A percentile compares a stretch with the other conserved stretches of the same genome.
Evolutionary conservation across 345 rosid species (phyloP).

Genomic region (Hibiscus trionum): DNA sequence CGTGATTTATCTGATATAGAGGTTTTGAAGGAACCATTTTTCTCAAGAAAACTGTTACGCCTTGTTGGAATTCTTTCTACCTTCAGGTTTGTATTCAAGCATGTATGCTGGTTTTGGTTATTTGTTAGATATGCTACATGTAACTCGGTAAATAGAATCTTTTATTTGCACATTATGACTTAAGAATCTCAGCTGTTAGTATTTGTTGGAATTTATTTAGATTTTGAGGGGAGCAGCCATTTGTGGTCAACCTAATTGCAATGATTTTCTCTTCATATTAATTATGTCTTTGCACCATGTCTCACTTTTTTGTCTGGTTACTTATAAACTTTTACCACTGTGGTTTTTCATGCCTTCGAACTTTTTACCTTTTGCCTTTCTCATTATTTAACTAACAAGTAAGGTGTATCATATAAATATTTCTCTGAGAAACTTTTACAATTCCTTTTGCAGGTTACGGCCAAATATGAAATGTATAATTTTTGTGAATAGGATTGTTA

Average conservation of each 20-base stretch:
- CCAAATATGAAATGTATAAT: constrained; percentile 77
- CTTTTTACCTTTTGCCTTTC: background rate
- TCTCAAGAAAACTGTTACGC: constrained; percentile 66
- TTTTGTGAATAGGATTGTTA: constrained; percentile 84
- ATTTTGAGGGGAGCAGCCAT: too few species aligned
- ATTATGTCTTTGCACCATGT: too few species aligned
- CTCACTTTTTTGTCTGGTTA: background rate
- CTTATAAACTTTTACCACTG: background rate
- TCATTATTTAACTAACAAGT: background rate
- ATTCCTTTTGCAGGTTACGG: constrained; percentile 52
- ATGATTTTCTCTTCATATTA: too few species aligned
- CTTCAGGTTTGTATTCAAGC: constrained; percentile 62
- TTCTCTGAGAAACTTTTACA: constrained; percentile 15
- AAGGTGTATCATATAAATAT: background rate
- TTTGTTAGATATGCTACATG: background rate
- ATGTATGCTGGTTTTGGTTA: background rate
- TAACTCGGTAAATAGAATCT: background rate
- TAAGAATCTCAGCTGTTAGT: too few species aligned
- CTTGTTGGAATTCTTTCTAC: constrained; percentile 67
- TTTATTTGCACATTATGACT: background rate
- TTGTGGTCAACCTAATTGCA: too few species aligned
- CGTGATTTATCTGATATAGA: constrained; percentile 40
- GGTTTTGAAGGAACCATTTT: constrained; percentile 67
- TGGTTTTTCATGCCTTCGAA: background rate
- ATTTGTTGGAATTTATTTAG: too few species aligned